Evolutionary conservation across 805 yeast species (phyloP).

Genomic region (Myxozyma mucilagina): DNA sequence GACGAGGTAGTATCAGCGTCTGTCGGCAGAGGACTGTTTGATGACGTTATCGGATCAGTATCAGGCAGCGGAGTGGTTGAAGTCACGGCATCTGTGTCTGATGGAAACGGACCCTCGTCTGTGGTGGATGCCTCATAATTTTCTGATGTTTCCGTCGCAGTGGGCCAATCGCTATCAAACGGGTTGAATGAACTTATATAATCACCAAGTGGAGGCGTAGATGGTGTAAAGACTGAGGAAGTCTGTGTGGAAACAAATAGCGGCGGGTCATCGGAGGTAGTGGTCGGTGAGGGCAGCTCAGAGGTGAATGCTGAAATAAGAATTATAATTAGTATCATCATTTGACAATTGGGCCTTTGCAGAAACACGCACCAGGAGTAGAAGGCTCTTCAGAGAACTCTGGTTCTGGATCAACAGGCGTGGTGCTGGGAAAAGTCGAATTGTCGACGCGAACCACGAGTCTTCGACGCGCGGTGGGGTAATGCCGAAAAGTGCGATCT

Average conservation of each 20-base stretch:
- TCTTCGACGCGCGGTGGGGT: conserved; percentile 10
- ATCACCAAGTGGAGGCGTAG: neutral
- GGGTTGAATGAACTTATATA: too few species aligned
- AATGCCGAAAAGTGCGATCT: conserved; percentile 13
- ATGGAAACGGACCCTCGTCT: too few species aligned
- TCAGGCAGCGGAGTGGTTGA: neutral
- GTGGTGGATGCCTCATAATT: too few species aligned
- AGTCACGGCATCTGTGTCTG: too few species aligned
- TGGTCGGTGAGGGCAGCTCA: neutral
- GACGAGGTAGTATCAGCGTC: too few species aligned
- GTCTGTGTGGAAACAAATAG: neutral
- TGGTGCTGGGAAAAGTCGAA: conserved; percentile 5
- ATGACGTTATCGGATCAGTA: neutral
- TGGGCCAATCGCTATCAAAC: too few species aligned
- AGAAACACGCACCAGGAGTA: neutral
- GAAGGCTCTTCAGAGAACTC: neutral
- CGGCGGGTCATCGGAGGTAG: neutral
- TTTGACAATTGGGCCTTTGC: neutral
- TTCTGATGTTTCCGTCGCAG: too few species aligned
- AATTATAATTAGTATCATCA: neutral
- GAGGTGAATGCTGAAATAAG: neutral
- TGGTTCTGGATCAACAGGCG: neutral
- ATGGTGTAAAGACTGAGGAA: neutral
- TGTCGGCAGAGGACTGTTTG: neutral
- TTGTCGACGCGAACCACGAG: conserved; percentile 19